These are phyloP conservation scores for Byssothecium circinans DNA, from an alignment of 2,329 filamentous ascomycete species.

Conservation along the genomic window DNA sequence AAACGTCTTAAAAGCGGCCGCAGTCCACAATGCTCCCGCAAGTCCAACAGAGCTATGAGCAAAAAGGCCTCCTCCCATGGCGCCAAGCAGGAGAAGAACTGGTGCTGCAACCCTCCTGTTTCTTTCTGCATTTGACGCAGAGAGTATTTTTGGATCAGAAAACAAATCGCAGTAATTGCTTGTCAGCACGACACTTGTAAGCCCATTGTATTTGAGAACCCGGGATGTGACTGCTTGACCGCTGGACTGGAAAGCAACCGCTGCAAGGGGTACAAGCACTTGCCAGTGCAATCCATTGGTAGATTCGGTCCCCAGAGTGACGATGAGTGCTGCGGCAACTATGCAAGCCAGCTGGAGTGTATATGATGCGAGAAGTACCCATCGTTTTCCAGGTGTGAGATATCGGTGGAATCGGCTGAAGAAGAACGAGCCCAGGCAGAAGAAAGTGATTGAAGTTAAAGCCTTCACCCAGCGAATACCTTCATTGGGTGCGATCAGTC, in stretches of 20 bases:
- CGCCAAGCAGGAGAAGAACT: conserved; percentile 56
- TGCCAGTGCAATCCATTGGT: conserved; percentile 48
- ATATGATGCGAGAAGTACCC: conserved; percentile 60
- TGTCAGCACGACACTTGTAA: conserved; percentile 79
- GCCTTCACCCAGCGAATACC: conserved; percentile 70
- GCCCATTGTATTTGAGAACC: conserved; percentile 67
- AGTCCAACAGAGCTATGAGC: conserved; percentile 56
- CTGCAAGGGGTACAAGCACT: conserved; percentile 66
- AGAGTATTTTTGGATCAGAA: conserved; percentile 61
- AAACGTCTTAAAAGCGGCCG: conserved; percentile 44
- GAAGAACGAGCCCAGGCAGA: conserved; percentile 71
- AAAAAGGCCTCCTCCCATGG: conserved; percentile 57
- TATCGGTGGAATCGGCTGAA: conserved; percentile 70
- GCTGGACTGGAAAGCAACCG: conserved; percentile 75
- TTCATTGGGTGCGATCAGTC: conserved; percentile 61
- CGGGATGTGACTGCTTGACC: conserved; percentile 77
- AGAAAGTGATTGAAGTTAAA: conserved; percentile 67
- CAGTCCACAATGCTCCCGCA: conserved; percentile 54
- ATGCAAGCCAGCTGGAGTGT: conserved; percentile 47
- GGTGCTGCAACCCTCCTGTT: conserved; percentile 57
- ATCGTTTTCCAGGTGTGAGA: conserved; percentile 63
- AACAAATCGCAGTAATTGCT: conserved; percentile 82
- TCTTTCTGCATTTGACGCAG: conserved; percentile 52
- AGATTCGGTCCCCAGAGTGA: conserved; percentile 44
- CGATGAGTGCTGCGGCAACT: conserved; percentile 46